phyloP scores from a whole-genome alignment of 306 rosid species.

The Cucumis cinereus region DNA sequence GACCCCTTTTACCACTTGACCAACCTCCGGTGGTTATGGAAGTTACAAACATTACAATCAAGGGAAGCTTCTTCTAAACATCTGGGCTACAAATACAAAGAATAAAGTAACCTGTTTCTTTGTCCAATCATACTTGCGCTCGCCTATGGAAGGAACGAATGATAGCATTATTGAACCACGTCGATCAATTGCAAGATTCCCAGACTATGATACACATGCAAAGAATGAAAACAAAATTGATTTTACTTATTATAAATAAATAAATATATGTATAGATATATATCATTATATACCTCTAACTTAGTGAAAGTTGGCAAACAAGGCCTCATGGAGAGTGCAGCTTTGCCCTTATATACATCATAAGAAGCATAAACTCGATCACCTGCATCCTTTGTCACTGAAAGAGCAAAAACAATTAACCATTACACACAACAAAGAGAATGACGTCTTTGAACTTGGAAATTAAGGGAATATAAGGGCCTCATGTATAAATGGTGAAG shows the following conservation, averaged over 20 bases:
- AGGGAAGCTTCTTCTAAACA: background rate
- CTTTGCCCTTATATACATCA: slow-evolving; percentile 81
- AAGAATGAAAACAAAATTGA: background rate
- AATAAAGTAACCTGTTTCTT: slow-evolving; percentile 22
- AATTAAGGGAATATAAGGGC: too few relatives aligned
- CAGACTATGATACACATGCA: slow-evolving; percentile 5
- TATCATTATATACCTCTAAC: slow-evolving; percentile 32
- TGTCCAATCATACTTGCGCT: slow-evolving; percentile 33
- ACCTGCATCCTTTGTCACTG: slow-evolving; percentile 33
- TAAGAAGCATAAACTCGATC: slow-evolving; percentile 50
- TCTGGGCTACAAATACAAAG: background rate
- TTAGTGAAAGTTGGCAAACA: slow-evolving; percentile 70
- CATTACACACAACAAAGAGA: background rate
- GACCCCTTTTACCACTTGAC: too few relatives aligned
- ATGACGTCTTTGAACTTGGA: background rate
- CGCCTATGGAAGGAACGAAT: slow-evolving; percentile 36
- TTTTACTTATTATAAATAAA: background rate
- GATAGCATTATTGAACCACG: slow-evolving; percentile 18
- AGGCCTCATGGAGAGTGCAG: slow-evolving; percentile 63
- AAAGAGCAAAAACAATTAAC: background rate
- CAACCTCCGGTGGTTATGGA: background rate
- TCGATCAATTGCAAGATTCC: background rate
- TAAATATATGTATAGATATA: background rate
- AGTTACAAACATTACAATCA: background rate
- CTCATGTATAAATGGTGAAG: too few relatives aligned